Evolutionary conservation across 116 monocot species (phyloP).

Genomic region (Papilionanthe hybrid): DNA sequence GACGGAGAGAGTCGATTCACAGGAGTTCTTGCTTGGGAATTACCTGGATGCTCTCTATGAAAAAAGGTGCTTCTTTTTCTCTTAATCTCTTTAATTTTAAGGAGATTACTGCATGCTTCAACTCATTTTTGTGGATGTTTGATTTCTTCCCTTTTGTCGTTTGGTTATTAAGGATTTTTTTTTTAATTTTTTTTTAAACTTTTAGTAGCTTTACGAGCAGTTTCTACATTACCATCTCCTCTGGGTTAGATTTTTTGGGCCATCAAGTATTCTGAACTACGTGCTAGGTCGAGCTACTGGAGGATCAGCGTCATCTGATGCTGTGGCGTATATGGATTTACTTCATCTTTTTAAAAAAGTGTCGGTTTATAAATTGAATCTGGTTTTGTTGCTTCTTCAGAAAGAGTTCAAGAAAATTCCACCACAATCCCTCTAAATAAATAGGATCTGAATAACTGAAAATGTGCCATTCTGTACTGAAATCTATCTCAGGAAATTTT

Average conservation of each 20-base stretch:
- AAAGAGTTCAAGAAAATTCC: background rate
- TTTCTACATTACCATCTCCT: background rate
- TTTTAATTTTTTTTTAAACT: background rate
- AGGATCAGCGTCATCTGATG: too few species aligned
- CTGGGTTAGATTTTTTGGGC: too few species aligned
- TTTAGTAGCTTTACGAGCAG: background rate
- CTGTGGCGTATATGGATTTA: too few species aligned
- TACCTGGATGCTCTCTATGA: conserved; percentile 49
- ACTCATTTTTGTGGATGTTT: background rate
- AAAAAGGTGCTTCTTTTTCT: conserved; percentile 27
- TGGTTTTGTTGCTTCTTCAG: background rate
- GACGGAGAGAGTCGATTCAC: conserved; percentile 35
- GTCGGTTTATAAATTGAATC: background rate
- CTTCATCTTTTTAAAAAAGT: too few species aligned
- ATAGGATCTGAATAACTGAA: background rate
- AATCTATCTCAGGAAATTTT: background rate
- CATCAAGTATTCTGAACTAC: too few species aligned
- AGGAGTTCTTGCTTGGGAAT: conserved; percentile 39
- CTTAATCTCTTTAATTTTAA: background rate
- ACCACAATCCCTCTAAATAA: background rate
- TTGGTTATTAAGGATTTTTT: background rate
- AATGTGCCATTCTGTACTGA: background rate
- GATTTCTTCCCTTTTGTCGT: background rate
- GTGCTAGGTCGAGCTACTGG: too few species aligned
- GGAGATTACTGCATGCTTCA: background rate